Evolutionary conservation across 2,329 filamentous ascomycete species (phyloP), one percentile per base, ranked within the genome.

Genomic region (Metarhizium anisopliae): DNA sequence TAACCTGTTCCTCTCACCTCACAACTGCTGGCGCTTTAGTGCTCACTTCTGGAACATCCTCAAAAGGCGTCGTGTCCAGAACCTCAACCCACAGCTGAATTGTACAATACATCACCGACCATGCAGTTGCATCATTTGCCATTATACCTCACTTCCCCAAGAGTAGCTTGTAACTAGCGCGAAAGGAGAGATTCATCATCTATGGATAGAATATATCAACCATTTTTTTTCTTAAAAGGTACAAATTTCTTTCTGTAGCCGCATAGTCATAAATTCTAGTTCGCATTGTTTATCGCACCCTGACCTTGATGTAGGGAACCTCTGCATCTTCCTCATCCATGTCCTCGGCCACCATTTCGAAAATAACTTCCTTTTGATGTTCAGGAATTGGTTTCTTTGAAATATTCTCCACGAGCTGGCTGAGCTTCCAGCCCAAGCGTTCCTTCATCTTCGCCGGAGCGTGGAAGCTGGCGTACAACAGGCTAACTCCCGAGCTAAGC

Each of bases 401-500:
- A 60, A 99, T 88, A 50, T 82, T 83, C 74, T 93, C 90, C 5
- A 96, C 87, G 52, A 99, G 79, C 68, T 93, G 78, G 74, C 90
- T 96, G 73, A 97, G 82, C 74, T 91, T 96, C 73, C 96, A 79
- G 14, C 75, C 76, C 66, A 90, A 79, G 60, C 92, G 83, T 60
- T 96, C 92, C 80, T 91, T 92, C 56, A 91, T 77, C 80, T 87
- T 87, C 18, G 77, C 72, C 0, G 86, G 80, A 2, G 88, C 85
- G 75, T 95, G 96, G 82, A 99, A 99, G 65, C 85, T 87, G 18
- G 94, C 93, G 66, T 96, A 99, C 50, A 99, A 77, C 66, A 99
- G 76, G 72, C 91, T 96, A 61, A 97, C 93, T 2, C 93, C 94
- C n/a, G 91, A 96, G 77, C 90, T 96, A 66, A 99, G 80, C 93